These are phyloP conservation scores for Naganishia cerealis DNA, from an alignment of 1,284 basidiomycete genomes.

Conservation along the genomic window DNA sequence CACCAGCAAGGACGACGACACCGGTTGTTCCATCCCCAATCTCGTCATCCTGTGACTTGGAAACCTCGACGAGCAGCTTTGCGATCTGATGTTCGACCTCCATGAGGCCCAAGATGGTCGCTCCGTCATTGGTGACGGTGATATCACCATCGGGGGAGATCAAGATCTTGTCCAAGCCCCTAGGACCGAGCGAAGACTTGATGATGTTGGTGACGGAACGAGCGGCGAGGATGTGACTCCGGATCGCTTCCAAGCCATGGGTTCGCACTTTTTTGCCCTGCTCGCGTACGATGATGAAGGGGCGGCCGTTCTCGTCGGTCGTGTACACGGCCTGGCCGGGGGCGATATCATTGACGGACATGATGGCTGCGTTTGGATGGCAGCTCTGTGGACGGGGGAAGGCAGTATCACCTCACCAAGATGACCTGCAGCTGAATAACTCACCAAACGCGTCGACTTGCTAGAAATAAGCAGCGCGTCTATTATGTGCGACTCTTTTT, in stretches of 20 bases:
- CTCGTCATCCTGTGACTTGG: slow-evolving; percentile 97
- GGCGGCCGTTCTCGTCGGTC: slow-evolving; percentile 77
- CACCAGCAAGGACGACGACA: slow-evolving; percentile 96
- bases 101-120: slow-evolving; percentile 92
- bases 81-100: slow-evolving; percentile 99
- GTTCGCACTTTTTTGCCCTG: slow-evolving; percentile 91
- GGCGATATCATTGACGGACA: slow-evolving; percentile 43
- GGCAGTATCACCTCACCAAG: neutral
- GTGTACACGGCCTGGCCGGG: slow-evolving; percentile 72
- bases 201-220: slow-evolving; percentile 82
- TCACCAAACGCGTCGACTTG: neutral
- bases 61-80: slow-evolving; percentile 88
- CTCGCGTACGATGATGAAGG: slow-evolving; percentile 93
- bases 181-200: slow-evolving; percentile 88
- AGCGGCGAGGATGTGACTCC: slow-evolving; percentile 92
- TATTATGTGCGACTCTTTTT: neutral
- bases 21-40: slow-evolving; percentile 99
- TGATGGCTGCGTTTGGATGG: too few species aligned
- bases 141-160: slow-evolving; percentile 98
- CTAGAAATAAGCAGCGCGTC: slow-evolving; percentile 15
- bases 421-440: neutral
- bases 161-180: slow-evolving; percentile 97
- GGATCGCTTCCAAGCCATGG: slow-evolving; percentile 94
- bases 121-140: slow-evolving; percentile 97
- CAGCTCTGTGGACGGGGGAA: neutral